Evolutionary conservation across 495 filamentous ascomycete genomes (phyloP).

Genomic region (Aspergillus incahuasiensis): DNA sequence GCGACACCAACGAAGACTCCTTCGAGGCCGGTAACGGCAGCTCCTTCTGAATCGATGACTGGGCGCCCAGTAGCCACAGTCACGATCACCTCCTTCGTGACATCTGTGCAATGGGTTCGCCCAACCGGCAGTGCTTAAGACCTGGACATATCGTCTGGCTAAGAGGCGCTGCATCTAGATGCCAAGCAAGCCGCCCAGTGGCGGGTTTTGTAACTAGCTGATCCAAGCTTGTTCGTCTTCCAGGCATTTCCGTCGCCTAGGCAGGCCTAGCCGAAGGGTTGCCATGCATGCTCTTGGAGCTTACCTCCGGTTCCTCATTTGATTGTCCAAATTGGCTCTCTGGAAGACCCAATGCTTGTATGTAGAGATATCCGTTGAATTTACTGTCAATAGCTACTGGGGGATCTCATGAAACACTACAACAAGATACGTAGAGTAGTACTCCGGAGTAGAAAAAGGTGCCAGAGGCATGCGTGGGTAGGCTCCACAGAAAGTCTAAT

Average conservation of each 20-base stretch:
- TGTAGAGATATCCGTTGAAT: background rate
- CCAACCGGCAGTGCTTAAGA: slow-evolving; percentile 6
- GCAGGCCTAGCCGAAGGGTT: slow-evolving; percentile 5
- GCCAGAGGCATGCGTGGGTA: too few relatives aligned
- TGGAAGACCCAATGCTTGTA: background rate
- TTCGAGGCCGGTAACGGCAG: background rate
- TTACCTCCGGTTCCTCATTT: background rate
- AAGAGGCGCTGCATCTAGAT: background rate
- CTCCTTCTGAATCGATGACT: background rate
- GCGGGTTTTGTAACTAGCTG: background rate
- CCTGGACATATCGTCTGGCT: background rate
- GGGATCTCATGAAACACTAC: background rate
- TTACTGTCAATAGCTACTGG: background rate
- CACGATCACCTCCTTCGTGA: slow-evolving; percentile 20
- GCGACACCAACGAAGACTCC: background rate
- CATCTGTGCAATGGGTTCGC: slow-evolving; percentile 15
- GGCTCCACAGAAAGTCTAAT: background rate
- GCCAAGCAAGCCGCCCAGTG: background rate
- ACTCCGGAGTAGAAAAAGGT: too few relatives aligned
- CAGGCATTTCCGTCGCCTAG: background rate
- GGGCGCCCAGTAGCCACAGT: slow-evolving; percentile 2
- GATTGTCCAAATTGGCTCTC: background rate
- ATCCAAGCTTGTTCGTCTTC: background rate
- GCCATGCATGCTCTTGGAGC: background rate
- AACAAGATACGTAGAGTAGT: background rate